Evolutionary conservation across 1,284 basidiomycete species (phyloP).

Genomic region (Limonomyces culmigenus): DNA sequence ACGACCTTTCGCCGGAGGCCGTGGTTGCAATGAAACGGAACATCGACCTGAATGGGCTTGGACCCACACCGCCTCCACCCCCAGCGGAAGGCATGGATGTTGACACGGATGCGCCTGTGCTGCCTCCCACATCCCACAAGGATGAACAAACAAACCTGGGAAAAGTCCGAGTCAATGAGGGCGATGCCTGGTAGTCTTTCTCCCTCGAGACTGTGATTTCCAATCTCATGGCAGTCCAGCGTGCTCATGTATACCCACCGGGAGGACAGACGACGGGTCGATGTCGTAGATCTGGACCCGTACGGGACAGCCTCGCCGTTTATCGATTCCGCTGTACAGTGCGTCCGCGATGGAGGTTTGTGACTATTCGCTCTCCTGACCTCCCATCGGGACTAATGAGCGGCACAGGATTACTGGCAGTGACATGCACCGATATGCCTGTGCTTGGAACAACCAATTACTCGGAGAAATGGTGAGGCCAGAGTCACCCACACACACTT

Average conservation of each 20-base stretch:
- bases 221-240: conserved; percentile 21
- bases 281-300: conserved; percentile 93
- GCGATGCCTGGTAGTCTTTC: conserved; percentile 71
- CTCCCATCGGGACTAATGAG: not conserved
- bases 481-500: not conserved
- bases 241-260: conserved; percentile 87
- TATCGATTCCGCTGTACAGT: conserved; percentile 92
- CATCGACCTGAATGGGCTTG: conserved; percentile 76
- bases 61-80: conserved; percentile 13
- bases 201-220: conserved; percentile 1
- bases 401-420: conserved; percentile 86
- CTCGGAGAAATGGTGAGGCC: conserved; percentile 82
- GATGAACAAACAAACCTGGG: conserved; percentile 14
- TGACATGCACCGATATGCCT: conserved; percentile 93
- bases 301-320: conserved; percentile 97
- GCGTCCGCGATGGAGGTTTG: conserved; percentile 72
- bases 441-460: conserved; percentile 91
- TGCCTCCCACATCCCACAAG: not conserved
- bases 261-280: conserved; percentile 56
- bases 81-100: conserved; percentile 3
- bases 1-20: conserved; percentile 79
- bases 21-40: conserved; percentile 82
- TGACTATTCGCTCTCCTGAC: conserved; percentile 1
- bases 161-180: conserved; percentile 74
- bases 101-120: too few relatives aligned